phyloP scores from a whole-genome alignment of 2,329 filamentous ascomycete genomes.

The Penicillium corylophilum region DNA sequence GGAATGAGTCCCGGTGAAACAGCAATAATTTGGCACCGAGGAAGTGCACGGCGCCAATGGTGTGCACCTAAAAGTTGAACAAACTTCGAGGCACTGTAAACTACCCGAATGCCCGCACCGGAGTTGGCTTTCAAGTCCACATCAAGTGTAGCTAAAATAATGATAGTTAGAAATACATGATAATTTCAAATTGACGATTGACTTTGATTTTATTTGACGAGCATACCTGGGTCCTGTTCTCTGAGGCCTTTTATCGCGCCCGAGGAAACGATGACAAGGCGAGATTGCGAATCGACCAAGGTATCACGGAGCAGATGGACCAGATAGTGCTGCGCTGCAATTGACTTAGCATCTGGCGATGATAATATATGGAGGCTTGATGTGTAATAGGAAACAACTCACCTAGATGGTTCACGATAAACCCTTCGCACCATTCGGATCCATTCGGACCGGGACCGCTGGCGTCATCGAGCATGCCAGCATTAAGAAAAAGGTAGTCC shows the following conservation, averaged over 20 bases:
- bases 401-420: constrained; percentile 26
- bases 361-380: too few relatives aligned
- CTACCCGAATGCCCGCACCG: constrained; percentile 12
- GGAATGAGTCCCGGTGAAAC: constrained; percentile 26
- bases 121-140: constrained; percentile 23
- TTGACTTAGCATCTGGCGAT: background rate
- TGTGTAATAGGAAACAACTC: too few relatives aligned
- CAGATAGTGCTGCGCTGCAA: constrained; percentile 23
- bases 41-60: constrained; percentile 25
- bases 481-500: constrained; percentile 21
- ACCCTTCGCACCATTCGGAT: constrained; percentile 25
- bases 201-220: too few relatives aligned
- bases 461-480: constrained; percentile 16
- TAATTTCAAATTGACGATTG: too few relatives aligned
- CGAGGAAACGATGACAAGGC: constrained; percentile 26
- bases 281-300: constrained; percentile 19
- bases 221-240: constrained; percentile 21
- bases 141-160: constrained; percentile 23
- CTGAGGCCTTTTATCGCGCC: constrained; percentile 24
- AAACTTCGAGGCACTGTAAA: constrained; percentile 29
- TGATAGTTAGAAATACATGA: background rate
- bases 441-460: constrained; percentile 22
- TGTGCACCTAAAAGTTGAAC: constrained; percentile 23
- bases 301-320: constrained; percentile 19
- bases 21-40: constrained; percentile 21